Evolutionary conservation across 2,329 filamentous ascomycete species (phyloP), one percentile per base, ranked within the genome.

Genomic region (Dothistroma pini): DNA sequence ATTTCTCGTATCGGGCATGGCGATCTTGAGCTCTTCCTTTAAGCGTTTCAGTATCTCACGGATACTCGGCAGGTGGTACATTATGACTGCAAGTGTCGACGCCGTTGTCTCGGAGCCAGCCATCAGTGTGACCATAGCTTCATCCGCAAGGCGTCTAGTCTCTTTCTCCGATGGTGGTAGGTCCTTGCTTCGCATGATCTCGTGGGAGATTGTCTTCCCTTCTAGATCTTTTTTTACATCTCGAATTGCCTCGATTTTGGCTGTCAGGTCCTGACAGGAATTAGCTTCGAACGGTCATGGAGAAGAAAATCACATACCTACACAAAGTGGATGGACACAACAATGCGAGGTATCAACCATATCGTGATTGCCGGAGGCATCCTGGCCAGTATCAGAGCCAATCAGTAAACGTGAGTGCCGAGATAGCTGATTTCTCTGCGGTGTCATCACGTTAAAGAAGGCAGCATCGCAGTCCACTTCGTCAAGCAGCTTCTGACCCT

Each of bases 101-200:
- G 61, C 61, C 4, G 63, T 65, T 1, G 63, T 65, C 19, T 56
- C 63, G 44, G 52, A n/a, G 14, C 61, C 63, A 14, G 63, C 63
- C 25, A 57, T 52, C 2, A 63, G 19, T 10, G 63, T 32, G 7
- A 60, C 25, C 48, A 56, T 52, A 4, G 63, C 61, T 44, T 65
- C 63, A 29, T 61, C 59, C 16, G 48, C 54, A 4, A 65, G 58
- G 16, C 57, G 51, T 16, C 11, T 11, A n/a, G 48, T 57, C 7
- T 55, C 49, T 38, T 61, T 63, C 47, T 65, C 63, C 7, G 52
- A 55, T 8, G 48, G 21, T 10, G 62, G 59, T 4, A 64, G 50
- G 14, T 34, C 25, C 14, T 48, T 34, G 48, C 56, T 62, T 14
- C 55, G 47, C n/a, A 62, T 31, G 10, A 64, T 51, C 16, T 56